A percentile compares a stretch with the other conserved stretches of the same genome.
These are phyloP conservation scores for Penicillium sp. DNA, from an alignment of 2,329 filamentous ascomycete genomes.

Conservation along the genomic window DNA sequence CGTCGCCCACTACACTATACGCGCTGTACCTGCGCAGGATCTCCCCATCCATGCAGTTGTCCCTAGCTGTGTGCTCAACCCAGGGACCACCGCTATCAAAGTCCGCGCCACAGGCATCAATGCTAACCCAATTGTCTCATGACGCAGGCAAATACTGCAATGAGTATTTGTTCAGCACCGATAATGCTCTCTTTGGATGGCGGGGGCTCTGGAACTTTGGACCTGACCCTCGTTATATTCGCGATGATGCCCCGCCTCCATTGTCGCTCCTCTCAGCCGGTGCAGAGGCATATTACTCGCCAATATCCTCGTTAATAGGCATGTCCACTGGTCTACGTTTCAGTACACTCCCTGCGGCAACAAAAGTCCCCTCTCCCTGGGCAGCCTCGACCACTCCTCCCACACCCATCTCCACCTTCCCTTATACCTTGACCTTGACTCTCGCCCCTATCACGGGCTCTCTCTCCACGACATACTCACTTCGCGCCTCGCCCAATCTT, in stretches of 20 bases:
- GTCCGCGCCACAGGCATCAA: conserved; percentile 42
- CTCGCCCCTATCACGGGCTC: conserved; percentile 93
- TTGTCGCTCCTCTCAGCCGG: conserved; percentile 81
- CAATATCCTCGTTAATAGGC: conserved; percentile 87
- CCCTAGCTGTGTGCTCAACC: conserved; percentile 55
- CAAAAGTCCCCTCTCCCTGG: conserved; percentile 21
- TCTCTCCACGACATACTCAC: conserved; percentile 83
- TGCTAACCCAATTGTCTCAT: conserved; percentile 51
- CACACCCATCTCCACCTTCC: conserved; percentile 62
- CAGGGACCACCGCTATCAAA: conserved; percentile 39
- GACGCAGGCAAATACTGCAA: conserved; percentile 81
- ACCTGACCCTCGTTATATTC: conserved; percentile 47
- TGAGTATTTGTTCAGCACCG: conserved; percentile 86
- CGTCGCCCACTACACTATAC: conserved; percentile 75
- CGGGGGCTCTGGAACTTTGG: conserved; percentile 94
- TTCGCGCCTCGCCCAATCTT: conserved; percentile 75
- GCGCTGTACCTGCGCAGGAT: conserved; percentile 75
- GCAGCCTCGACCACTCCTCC: conserved; percentile 22
- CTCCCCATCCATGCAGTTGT: conserved; percentile 69
- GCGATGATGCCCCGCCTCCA: conserved; percentile 50
- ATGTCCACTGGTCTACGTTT: conserved; percentile 85
- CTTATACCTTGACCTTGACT: conserved; percentile 87
- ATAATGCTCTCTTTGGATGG: conserved; percentile 80
- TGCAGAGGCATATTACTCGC: conserved; percentile 90
- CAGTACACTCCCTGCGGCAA: conserved; percentile 65